Evolutionary conservation across 2,329 filamentous ascomycete species (phyloP).

Genomic region (Davidsoniella neocaledoniae): DNA sequence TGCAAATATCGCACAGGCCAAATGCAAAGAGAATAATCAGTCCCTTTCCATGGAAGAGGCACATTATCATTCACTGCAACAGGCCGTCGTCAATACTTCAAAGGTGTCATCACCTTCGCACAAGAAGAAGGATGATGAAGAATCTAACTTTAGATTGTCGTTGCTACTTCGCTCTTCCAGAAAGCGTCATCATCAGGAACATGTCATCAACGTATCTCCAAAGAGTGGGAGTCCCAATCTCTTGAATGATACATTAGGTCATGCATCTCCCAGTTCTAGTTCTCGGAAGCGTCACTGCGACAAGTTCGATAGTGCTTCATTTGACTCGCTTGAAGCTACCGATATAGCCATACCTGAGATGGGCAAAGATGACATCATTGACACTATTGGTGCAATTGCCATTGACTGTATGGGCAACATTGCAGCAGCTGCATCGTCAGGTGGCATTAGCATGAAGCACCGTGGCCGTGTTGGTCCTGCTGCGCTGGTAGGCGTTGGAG

Average conservation of each 20-base stretch:
- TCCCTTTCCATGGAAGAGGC: constrained; percentile 10
- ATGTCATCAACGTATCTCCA: background rate
- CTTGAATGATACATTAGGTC: background rate
- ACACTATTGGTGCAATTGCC: constrained; percentile 92
- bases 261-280: background rate
- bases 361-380: constrained; percentile 46
- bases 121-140: background rate
- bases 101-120: no score
- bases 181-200: background rate
- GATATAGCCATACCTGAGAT: constrained; percentile 1
- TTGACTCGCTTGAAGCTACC: background rate
- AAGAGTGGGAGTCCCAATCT: background rate
- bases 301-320: background rate
- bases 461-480: constrained; percentile 81
- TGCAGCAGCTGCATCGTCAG: constrained; percentile 87
- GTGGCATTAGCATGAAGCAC: constrained; percentile 97
- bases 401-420: constrained; percentile 76
- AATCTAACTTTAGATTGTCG: background rate
- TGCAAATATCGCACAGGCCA: constrained; percentile 21
- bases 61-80: constrained; percentile 8
- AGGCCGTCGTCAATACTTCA: no score
- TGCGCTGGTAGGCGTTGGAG: constrained; percentile 80
- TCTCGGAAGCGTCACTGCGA: constrained; percentile 7
- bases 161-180: constrained; percentile 1
- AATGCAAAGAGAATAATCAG: constrained; percentile 18